Evolutionary conservation across 1,139 yeast genomes (phyloP), one percentile per base, ranked within the genome.

Genomic region (Suhomyces atakaporum): DNA sequence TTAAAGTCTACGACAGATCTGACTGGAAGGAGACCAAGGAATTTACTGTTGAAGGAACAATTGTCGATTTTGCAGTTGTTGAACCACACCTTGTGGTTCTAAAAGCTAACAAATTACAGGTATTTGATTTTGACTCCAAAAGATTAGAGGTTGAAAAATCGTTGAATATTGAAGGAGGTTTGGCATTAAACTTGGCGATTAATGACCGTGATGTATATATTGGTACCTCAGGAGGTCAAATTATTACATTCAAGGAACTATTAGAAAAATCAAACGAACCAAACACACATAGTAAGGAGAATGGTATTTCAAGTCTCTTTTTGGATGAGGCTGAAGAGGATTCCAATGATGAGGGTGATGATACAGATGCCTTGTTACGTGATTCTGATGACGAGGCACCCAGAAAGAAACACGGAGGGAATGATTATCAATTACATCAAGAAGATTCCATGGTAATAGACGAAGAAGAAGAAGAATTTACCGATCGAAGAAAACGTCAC

Each of bases 151-250:
- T 12, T 45, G 54, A 35, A 40, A 25, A 33, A 16, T 8, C 35
- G 3, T 34, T 42, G 21, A 45, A 46, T 11, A 35, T 45, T 33
- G 50, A 45, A 9, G 49, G 40, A 2, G 29, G 38, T 13, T 26
- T 46, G 11, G 53, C 56, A 7, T 41, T 50, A 10, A 60, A 54
- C 35, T 29, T 65, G 15, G 48, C 52, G 2, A 60, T 67, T 63
- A 48, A 52, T 26, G 46, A 51, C 26, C 47, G 46, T 12, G 49
- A 47, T 4, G 42, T 69, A 11, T 63, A 53, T 35, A 48, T 75
- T n/a, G 87, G 88, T 2, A 75, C 84, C 1, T 70, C 73, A 36
- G 60, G 68, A 13, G 87, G 86, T 16, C 72, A 73, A 31, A 60
- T 77, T 13, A 49, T 75, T 13, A 56, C 59, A 4, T 54, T 75